Evolutionary conservation across 352 stramenopile species (phyloP).

Genomic region (Phytophthora niederhauseri): DNA sequence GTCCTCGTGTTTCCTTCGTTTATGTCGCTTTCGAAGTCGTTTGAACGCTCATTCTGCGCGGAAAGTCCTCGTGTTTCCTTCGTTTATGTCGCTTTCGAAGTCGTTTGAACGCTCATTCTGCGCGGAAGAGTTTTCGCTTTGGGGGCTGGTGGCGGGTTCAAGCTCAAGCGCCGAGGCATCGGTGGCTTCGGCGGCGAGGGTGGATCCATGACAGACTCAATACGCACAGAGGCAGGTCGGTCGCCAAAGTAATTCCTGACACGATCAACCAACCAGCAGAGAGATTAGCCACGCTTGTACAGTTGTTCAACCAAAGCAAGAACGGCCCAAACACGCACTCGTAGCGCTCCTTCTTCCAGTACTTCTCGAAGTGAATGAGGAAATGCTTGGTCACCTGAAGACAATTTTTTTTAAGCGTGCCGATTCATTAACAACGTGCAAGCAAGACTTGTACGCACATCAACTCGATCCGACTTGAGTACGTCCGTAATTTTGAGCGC

Average conservation of each 20-base stretch:
- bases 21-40: constrained; percentile 9
- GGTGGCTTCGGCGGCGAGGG: constrained; percentile 20
- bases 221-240: constrained; percentile 15
- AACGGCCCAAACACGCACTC: constrained; percentile 40
- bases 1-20: constrained; percentile 1
- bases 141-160: constrained; percentile 43
- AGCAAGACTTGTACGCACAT: constrained; percentile 29
- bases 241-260: constrained; percentile 66
- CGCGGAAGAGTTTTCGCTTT: constrained; percentile 43
- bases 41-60: constrained; percentile 55
- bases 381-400: constrained; percentile 70
- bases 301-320: background rate
- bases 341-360: constrained; percentile 79
- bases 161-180: constrained; percentile 47
- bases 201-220: background rate
- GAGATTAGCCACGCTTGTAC: background rate
- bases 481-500: constrained; percentile 70
- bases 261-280: background rate
- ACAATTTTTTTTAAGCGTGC: too few species aligned
- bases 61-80: constrained; percentile 10
- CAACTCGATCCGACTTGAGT: constrained; percentile 71
- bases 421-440: background rate
- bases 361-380: constrained; percentile 79
- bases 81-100: constrained; percentile 8
- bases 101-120: constrained; percentile 48